Evolutionary conservation across 768 basidiomycete genomes (phyloP), one percentile per base, ranked within the genome.

Genomic region (Tricholoma terreum): DNA sequence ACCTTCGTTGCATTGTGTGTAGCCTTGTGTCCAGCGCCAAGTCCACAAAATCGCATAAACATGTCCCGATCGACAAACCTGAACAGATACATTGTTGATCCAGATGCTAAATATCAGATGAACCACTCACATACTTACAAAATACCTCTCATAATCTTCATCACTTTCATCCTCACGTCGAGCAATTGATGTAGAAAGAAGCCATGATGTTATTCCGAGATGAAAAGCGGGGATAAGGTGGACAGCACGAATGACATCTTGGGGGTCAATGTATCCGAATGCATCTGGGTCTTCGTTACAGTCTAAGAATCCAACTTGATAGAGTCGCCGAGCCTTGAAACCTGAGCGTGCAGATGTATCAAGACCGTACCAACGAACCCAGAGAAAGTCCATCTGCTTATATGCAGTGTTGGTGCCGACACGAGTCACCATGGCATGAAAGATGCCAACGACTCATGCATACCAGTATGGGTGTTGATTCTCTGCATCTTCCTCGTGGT

Each of bases 241-340:
- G 15, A 46, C 24, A 14, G 45, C 74, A 0, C 73, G 65, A 27
- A 83, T 62, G 3, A 84, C 70, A 0, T 65, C 59, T 0, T 58
- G 54, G 0, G 81, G 82, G 59, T 83, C 71, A 0, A 83, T 22
- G 49, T 84, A 84, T 0, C 80, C 73, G 59, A 81, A 83, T 1
- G 75, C 22, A 27, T 24, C 45, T 8, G 24, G 5, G 19, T 15
- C 70, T 8, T 58, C 43, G 7, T 50, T 49, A 45, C 61, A 50
- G 0, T 63, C 49, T 1, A 61, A 21, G 52, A 77, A 1, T 55
- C n/a, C n/a, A n/a, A n/a, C n/a, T n/a, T n/a, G n/a, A n/a, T n/a
- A n/a, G n/a, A n/a, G n/a, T n/a, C n/a, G 56, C 12, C 46, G 31
- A 15, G 33, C n/a, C 35, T 36, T 53, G 24, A 54, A 59, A 4